Base-by-base conservation (phyloP, 2,329 filamentous ascomycete genomes). In the Rutstroemia sp. region DNA sequence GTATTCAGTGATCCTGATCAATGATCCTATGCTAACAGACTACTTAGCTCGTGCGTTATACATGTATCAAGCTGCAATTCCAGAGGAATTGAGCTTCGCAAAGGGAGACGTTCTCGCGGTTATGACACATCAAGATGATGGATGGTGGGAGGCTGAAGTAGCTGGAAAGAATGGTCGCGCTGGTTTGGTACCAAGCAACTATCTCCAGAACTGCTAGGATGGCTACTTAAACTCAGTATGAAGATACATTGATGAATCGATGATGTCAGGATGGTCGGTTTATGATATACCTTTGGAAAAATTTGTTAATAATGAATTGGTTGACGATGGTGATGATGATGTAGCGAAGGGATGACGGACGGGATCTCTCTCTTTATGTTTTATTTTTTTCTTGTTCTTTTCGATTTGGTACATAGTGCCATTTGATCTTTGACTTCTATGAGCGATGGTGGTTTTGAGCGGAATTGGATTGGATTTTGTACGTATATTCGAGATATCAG, bases 111-210 rank as follows among this genome's bases (percentile, higher is more conserved):
- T 92, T 58, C 78, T 99, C 14, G 90, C 92, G 2, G 85, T 99
- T 14, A 76, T 96, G 48, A 81, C 92, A 58, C 83, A 95, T 67
- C 94, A 99, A 73, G 94, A 99, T 70, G 94, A 99, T 69, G 94
- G 94, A 19, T 99, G 94, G 94, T 99, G 95, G 94, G 94, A 99
- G 75, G 95, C 95, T 12, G 92, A 96, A 71, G 83, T 96, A 42
- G 88, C 92, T 47, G 85, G 86, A 23, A 78, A 79, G 61, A 80
- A 78, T 57, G 72, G 70, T n/a, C 60, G 82, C 79, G 50, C 77
- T 73, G 83, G 83, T 59, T 75, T 87, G 67, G 83, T 87, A 62
- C 83, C 83, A 61, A 86, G 83, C 71, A 87, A 87, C 68, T 87
- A 87, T 65, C 75, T 87, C 58, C 67, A 69, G 57, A 68, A 65